Evolutionary conservation across 805 yeast genomes (phyloP), one percentile per base, ranked within the genome.

Genomic region (Candida coleopterorum): DNA sequence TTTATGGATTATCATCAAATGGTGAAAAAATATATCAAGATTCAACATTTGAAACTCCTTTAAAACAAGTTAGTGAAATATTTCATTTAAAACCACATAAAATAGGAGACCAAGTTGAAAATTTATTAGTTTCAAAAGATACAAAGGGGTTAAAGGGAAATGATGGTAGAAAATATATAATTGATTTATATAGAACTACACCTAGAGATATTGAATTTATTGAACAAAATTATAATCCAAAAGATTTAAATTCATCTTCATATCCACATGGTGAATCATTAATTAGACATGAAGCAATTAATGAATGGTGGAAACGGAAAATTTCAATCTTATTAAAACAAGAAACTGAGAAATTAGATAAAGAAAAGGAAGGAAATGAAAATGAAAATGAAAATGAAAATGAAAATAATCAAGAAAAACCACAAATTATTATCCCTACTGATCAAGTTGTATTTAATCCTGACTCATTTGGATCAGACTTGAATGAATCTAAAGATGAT

Each of bases 261-360:
- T 89, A 88, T 55, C 96, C 96, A 12, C 96, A 87, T 54, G 75
- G 77, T 45, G 85, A 87, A 60, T 70, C 84, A 10, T 74, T 84
- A 18, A 52, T 90, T 30, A 80, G 97, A 63, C 79, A 79, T 45
- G 97, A 90, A 62, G 93, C 96, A 12, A 77, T 90, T 32, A 90
- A 81, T 47, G 85, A 80, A 49, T 90, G 96, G 96, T 86, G 93
- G 81, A 75, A 75, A 52, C 60, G 77, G 41, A 77, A 81, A 53
- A 72, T 83, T 3, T 74, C 83, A 11, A 67, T 64, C 15, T 66
- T 68, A 32, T 56, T 79, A 43, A 70, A 70, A 41, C 61, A 53
- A 1, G 77, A 76, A 49, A 64, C 78, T 29, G 78, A 75, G 39
- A 64, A 61, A 36, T 64, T 65, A 39, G 68, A 70, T 37, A 52